Evolutionary conservation across 1,284 basidiomycete species (phyloP), one percentile per base, ranked within the genome.

Genomic region (Anthracocystis walkeri): DNA sequence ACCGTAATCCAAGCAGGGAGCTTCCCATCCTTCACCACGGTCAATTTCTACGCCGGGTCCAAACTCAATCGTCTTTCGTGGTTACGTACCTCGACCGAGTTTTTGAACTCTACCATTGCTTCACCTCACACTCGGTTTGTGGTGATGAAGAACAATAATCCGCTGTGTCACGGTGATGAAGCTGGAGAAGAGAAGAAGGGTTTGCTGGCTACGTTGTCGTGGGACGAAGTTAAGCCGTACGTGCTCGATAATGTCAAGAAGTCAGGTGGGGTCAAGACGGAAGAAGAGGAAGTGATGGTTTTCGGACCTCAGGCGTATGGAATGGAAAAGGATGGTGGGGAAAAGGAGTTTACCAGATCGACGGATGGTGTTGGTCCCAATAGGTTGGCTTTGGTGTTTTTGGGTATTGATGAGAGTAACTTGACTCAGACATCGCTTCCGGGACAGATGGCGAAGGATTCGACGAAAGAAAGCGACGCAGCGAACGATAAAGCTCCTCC

Each of bases 41-140:
- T 80, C 65, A 83, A 83, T 61, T 83, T 81, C 40, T 84, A 79
- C 49, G 77, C 77, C 7, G 82, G 82, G 12, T 57, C 56, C 52
- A 67, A 71, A 54, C 77, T 85, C 44, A 81, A 82, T 41, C 79
- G 84, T 27, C 77, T 82, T 20, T 84, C 82, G 6, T 85, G 84
- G 84, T 62, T 85, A 21, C 75, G 85, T 7, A 80, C 79, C 21
- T 78, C 79, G 51, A 56, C 73, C 31, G 67, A 65, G 10, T 87
- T 86, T 70, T 75, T 87, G 59, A 81, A 85, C 48, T 75, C 75
- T 4, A 82, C 85, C 10, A 72, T 85, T 21, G 61, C 60, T 4
- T 81, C 80, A 20, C 59, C 79, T 20, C 63, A 77, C 4, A 77
- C 86, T 4, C 69, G 75, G 8, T 86, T 86, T 54, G 55, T 87